These are phyloP conservation scores for Alternaria solani DNA, from an alignment of 2,329 filamentous ascomycete genomes.

Conservation along the genomic window DNA sequence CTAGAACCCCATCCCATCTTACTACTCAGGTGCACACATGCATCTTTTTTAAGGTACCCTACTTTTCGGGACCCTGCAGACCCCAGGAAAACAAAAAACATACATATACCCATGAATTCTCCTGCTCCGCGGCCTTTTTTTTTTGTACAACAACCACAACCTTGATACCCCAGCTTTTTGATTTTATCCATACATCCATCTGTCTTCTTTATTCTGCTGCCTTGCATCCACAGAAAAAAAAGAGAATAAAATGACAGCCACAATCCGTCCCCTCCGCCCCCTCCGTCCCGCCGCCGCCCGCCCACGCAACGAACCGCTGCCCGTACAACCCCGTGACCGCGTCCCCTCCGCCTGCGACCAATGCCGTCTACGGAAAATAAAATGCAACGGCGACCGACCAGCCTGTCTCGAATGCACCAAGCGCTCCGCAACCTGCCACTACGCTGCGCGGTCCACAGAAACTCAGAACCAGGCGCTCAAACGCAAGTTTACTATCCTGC, in stretches of 20 bases:
- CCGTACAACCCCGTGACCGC: slow-evolving; percentile 9
- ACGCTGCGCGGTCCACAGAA: slow-evolving; percentile 7
- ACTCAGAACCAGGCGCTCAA: slow-evolving; percentile 21
- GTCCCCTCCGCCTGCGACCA: slow-evolving; percentile 18
- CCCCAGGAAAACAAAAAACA: neutral
- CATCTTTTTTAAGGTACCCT: no score
- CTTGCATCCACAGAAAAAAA: no score
- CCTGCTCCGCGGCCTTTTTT: no score
- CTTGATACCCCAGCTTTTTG: no score
- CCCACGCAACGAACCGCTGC: slow-evolving; percentile 9
- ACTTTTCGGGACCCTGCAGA: no score
- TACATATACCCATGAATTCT: neutral
- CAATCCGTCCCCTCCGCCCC: slow-evolving; percentile 12
- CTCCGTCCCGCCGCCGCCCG: slow-evolving; percentile 12
- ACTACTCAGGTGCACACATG: no score
- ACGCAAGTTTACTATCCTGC: slow-evolving; percentile 20
- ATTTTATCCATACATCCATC: no score
- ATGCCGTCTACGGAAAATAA: slow-evolving; percentile 16
- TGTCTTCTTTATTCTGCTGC: no score
- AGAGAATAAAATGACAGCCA: no score
- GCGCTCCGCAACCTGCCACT: slow-evolving; percentile 12
- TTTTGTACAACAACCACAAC: neutral
- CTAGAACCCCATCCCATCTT: neutral
- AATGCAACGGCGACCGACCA: slow-evolving; percentile 14
- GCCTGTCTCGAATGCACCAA: slow-evolving; percentile 12